These are phyloP conservation scores for Neurospora sp. DNA, from an alignment of 495 filamentous ascomycete species.

Conservation along the genomic window DNA sequence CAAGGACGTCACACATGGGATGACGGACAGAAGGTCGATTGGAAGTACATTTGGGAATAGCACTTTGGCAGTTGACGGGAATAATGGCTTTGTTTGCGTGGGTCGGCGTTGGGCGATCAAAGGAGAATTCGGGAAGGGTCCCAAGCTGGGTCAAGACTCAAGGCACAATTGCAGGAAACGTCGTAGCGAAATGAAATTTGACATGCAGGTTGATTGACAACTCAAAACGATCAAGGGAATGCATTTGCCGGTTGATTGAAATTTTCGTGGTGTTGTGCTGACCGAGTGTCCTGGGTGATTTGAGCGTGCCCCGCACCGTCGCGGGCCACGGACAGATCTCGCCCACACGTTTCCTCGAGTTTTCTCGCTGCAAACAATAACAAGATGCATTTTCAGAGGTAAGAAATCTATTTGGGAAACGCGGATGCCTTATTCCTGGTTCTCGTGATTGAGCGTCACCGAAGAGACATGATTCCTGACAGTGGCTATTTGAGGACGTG, in stretches of 20 bases:
- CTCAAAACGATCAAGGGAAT: neutral
- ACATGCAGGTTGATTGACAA: neutral
- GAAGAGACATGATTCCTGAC: neutral
- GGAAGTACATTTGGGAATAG: no score
- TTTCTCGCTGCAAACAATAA: neutral
- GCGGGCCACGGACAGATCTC: neutral
- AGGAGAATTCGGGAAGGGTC: neutral
- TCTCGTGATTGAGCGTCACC: neutral
- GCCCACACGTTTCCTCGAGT: neutral
- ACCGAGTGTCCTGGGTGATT: neutral
- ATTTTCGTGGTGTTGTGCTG: neutral
- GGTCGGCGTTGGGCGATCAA: neutral
- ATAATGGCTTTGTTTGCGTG: neutral
- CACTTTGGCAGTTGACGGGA: neutral
- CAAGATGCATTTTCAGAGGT: neutral
- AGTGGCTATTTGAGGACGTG: neutral
- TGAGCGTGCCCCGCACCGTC: neutral
- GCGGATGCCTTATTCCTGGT: no score
- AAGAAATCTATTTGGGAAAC: neutral
- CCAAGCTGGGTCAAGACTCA: neutral
- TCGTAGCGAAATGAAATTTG: neutral
- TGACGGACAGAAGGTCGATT: neutral
- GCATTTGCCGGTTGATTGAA: neutral
- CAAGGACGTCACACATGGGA: neutral
- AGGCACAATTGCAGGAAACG: neutral